Percentiles rank a stretch among this genome's conserved stretches.
These are phyloP conservation scores for Suillus clintonianus DNA, from an alignment of 768 basidiomycete genomes.

Conservation along the genomic window DNA sequence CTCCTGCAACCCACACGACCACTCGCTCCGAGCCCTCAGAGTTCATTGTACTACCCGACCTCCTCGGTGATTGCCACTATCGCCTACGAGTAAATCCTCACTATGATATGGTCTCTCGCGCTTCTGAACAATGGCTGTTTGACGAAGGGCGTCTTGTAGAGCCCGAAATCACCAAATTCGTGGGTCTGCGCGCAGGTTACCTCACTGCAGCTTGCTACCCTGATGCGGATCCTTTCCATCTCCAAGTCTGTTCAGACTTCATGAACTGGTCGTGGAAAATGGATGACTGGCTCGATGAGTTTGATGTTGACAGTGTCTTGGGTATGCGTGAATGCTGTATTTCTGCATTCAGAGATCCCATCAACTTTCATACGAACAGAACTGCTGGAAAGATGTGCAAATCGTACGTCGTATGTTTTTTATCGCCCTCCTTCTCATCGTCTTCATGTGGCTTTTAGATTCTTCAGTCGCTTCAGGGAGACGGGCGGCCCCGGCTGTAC, in stretches of 20 bases:
- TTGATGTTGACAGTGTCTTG: slow-evolving; percentile 27
- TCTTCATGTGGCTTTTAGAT: too few species aligned
- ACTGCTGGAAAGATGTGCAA: slow-evolving; percentile 31
- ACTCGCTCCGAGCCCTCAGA: neutral
- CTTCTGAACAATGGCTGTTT: neutral
- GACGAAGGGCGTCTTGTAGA: neutral
- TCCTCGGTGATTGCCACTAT: neutral
- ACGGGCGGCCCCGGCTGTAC: slow-evolving; percentile 42
- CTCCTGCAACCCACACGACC: neutral
- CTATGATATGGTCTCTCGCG: neutral
- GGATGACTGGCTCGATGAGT: slow-evolving; percentile 29
- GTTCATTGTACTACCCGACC: neutral
- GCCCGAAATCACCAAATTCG: slow-evolving; percentile 38
- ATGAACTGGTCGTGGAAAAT: slow-evolving; percentile 50
- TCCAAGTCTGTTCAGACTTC: slow-evolving; percentile 69
- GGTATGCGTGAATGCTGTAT: slow-evolving; percentile 31
- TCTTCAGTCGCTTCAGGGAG: slow-evolving; percentile 37
- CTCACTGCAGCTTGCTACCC: slow-evolving; percentile 68
- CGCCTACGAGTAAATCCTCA: neutral
- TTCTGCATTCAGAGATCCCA: slow-evolving; percentile 28
- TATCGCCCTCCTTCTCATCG: too few species aligned
- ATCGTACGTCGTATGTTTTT: slow-evolving; percentile 26
- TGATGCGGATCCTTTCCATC: slow-evolving; percentile 50
- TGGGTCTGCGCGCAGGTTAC: slow-evolving; percentile 50
- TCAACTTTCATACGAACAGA: slow-evolving; percentile 27